Evolutionary conservation across 2,329 filamentous ascomycete species (phyloP).

Genomic region (Calonectria pseudoreteaudii): DNA sequence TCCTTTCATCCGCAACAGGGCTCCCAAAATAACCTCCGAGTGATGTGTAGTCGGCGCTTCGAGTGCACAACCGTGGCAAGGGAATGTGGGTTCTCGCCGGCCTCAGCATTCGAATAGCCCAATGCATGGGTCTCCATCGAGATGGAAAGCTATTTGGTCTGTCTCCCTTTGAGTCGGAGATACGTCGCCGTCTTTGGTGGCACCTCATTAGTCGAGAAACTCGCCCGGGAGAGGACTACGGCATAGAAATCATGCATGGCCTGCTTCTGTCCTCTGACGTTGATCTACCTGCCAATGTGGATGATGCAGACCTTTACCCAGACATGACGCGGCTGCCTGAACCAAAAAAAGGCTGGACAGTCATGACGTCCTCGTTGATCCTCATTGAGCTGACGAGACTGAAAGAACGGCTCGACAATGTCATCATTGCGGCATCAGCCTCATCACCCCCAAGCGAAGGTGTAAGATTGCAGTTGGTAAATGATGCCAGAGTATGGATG

Average conservation of each 20-base stretch:
- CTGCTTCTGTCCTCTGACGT: slow-evolving; percentile 51
- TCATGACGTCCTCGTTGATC: slow-evolving; percentile 68
- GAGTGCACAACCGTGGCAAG: slow-evolving; percentile 48
- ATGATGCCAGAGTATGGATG: slow-evolving; percentile 46
- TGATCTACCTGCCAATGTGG: slow-evolving; percentile 66
- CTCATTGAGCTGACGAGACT: slow-evolving; percentile 58
- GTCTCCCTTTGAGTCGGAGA: slow-evolving; percentile 65
- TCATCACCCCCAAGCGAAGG: neutral
- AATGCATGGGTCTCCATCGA: slow-evolving; percentile 66
- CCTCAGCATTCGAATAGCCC: slow-evolving; percentile 58
- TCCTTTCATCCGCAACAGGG: neutral
- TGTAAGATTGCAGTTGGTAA: slow-evolving; percentile 40
- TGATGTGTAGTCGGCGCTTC: slow-evolving; percentile 42
- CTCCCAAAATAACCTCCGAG: neutral
- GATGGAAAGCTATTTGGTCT: slow-evolving; percentile 60
- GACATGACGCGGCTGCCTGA: slow-evolving; percentile 59
- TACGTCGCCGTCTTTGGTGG: slow-evolving; percentile 69
- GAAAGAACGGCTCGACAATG: slow-evolving; percentile 28
- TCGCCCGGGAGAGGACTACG: slow-evolving; percentile 67
- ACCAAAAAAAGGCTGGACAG: slow-evolving; percentile 61
- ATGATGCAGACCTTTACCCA: slow-evolving; percentile 61
- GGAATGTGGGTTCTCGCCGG: slow-evolving; percentile 56
- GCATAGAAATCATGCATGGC: slow-evolving; percentile 44
- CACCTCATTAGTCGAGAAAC: slow-evolving; percentile 62
- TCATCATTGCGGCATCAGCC: slow-evolving; percentile 33